These are phyloP conservation scores for Stygiomarasmius scandens DNA, from an alignment of 1,284 basidiomycete species.

Conservation along the genomic window DNA sequence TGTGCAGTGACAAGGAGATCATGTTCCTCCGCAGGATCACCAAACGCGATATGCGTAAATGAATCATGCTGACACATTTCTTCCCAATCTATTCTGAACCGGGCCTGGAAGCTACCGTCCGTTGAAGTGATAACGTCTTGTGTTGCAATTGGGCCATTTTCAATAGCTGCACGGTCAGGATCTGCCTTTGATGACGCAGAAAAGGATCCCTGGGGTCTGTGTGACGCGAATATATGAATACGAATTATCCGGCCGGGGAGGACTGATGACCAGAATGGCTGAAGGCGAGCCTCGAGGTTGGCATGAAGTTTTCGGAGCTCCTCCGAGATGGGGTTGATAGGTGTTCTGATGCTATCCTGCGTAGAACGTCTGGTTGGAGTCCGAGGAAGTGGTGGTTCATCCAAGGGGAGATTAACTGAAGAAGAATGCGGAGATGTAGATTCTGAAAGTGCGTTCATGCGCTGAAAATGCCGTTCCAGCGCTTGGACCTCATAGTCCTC, in stretches of 20 bases:
- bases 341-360: not conserved
- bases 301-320: slow-evolving; percentile 58
- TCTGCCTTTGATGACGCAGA: slow-evolving; percentile 14
- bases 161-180: slow-evolving; percentile 20
- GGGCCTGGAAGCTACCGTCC: slow-evolving; percentile 74
- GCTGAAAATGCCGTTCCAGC: slow-evolving; percentile 50
- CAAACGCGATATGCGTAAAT: slow-evolving; percentile 60
- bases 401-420: slow-evolving; percentile 16
- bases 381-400: slow-evolving; percentile 19
- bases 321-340: slow-evolving; percentile 11
- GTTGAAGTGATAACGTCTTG: slow-evolving; percentile 56
- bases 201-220: not conserved
- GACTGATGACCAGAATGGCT: slow-evolving; percentile 77
- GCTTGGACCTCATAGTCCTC: slow-evolving; percentile 59
- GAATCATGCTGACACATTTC: slow-evolving; percentile 62
- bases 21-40: slow-evolving; percentile 52
- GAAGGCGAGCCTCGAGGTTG: slow-evolving; percentile 67
- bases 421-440: slow-evolving; percentile 22
- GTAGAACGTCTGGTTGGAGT: slow-evolving; percentile 16
- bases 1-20: slow-evolving; percentile 60
- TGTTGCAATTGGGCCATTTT: slow-evolving; percentile 50
- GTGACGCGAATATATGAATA: slow-evolving; percentile 53
- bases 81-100: slow-evolving; percentile 69
- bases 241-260: slow-evolving; percentile 62
- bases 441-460: slow-evolving; percentile 20